Conservation (phyloP, 2,329 filamentous ascomycete genomes). For the Hypoxylon sp. region DNA sequence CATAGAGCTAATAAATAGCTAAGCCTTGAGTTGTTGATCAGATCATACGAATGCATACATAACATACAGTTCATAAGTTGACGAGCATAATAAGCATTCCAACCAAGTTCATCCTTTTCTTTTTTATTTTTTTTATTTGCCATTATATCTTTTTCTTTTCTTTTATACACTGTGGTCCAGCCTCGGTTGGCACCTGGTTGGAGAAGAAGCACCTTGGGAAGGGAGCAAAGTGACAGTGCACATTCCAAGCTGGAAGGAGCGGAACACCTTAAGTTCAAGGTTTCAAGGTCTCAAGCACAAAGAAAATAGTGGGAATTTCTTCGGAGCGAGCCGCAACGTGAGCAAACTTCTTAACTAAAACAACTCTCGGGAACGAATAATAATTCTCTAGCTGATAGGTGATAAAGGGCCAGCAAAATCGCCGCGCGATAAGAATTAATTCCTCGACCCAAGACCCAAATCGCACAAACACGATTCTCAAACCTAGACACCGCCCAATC, state of each 20-base stretch:
- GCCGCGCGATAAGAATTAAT: constrained; percentile 31
- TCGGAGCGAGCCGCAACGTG: constrained; percentile 45
- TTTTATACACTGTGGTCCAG: neutral
- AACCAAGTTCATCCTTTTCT: constrained; percentile 25
- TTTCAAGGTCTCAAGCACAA: constrained; percentile 21
- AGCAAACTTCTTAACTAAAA: constrained; percentile 43
- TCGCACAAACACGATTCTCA: constrained; percentile 37
- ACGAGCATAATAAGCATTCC: constrained; percentile 32
- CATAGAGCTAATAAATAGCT: constrained; percentile 39
- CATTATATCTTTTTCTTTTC: constrained; percentile 6
- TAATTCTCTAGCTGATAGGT: constrained; percentile 29
- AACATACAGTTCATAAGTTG: constrained; percentile 34
- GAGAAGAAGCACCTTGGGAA: constrained; percentile 12
- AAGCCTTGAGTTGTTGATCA: constrained; percentile 42
- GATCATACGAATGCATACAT: constrained; percentile 35
- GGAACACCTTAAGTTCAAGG: constrained; percentile 8
- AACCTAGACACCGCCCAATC: constrained; percentile 36
- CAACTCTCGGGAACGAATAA: constrained; percentile 34
- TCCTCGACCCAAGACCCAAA: constrained; percentile 28
- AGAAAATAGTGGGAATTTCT: constrained; percentile 26
- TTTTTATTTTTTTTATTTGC: constrained; percentile 10
- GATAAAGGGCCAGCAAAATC: constrained; percentile 29
- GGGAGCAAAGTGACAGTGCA: neutral
- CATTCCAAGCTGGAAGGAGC: neutral
- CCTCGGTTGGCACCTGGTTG: constrained; percentile 11